These are phyloP conservation scores for Kwoniella pini DNA, from an alignment of 768 basidiomycete species.

Conservation along the genomic window DNA sequence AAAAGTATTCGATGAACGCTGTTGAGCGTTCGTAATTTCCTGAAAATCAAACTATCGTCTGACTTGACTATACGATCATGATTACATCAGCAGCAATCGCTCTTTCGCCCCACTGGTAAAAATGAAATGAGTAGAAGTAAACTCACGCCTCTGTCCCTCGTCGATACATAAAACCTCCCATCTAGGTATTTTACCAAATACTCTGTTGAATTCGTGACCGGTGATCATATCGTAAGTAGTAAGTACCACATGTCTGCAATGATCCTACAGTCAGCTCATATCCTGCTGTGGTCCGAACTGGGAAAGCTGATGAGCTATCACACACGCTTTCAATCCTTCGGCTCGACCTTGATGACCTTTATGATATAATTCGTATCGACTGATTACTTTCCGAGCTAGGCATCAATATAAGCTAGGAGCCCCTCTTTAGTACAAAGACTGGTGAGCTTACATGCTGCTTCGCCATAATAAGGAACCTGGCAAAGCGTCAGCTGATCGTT, in stretches of 20 bases:
- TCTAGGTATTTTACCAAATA: slow-evolving; percentile 78
- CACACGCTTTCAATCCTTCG: slow-evolving; percentile 53
- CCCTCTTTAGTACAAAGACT: no score
- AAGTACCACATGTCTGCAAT: slow-evolving; percentile 78
- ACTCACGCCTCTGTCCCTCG: slow-evolving; percentile 85
- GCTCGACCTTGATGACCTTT: slow-evolving; percentile 49
- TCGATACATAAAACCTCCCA: slow-evolving; percentile 96
- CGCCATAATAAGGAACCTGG: slow-evolving; percentile 64
- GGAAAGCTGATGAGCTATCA: no score
- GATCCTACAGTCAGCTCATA: background rate
- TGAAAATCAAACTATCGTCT: slow-evolving; percentile 76
- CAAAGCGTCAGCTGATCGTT: background rate
- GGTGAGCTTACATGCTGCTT: slow-evolving; percentile 71
- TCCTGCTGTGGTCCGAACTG: background rate
- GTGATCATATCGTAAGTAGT: slow-evolving; percentile 89
- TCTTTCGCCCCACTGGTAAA: background rate
- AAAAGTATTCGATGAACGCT: slow-evolving; percentile 79
- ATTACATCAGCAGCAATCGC: background rate
- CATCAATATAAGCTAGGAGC: slow-evolving; percentile 37
- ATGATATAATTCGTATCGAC: slow-evolving; percentile 77
- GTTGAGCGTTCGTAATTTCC: slow-evolving; percentile 75
- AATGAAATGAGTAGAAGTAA: no score
- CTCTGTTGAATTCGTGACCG: slow-evolving; percentile 63
- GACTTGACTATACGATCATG: slow-evolving; percentile 67
- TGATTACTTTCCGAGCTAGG: slow-evolving; percentile 70